Evolutionary conservation across 2,329 filamentous ascomycete genomes (phyloP), one percentile per base, ranked within the genome.

Genomic region (Akanthomyces dipterigenus): DNA sequence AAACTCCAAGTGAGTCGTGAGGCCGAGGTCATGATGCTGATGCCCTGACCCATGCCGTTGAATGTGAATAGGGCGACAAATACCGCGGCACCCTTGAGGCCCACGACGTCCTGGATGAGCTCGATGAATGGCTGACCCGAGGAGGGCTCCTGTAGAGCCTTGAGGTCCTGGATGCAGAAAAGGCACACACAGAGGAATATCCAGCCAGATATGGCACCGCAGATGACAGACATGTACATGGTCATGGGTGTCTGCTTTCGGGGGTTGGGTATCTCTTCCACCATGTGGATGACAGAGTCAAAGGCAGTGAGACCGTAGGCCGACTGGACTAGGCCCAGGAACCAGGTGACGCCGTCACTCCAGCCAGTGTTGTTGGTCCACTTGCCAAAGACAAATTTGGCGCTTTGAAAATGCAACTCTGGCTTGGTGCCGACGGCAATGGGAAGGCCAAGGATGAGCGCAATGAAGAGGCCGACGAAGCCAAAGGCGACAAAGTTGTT

Each of bases 261-360:
- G 1, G 82, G 81, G 4, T 74, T 70, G 1, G 82, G 81, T 1
- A 84, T 81, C 65, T 84, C 82, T 64, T 85, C 82, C 2, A 82
- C 78, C 74, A 85, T 78, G 67, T 85, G 82, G 42, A 84, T 82
- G 38, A 82, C 82, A 0, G 82, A 80, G 65, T 85, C 82, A 64
- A 85, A 84, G 1, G 82, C 82, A 0, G 80, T 83, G 18, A 83
- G 70, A 2, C 80, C 82, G 60, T 84, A 85, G 0, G 82, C 82
- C 1, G 80, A 78, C 64, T 85, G 82, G 0, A 85, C 75, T 1
- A 85, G 76, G 4, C 82, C 82, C 0, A 79, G 78, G 64, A 85
- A 84, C 80, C 81, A 85, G n/a, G 78, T 77, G 0, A 84, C 78
- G 1, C 81, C 81, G 48, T 82, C 76, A 1, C 72, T 69, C 82